These are phyloP conservation scores for Penicillium sp. DNA, from an alignment of 2,329 filamentous ascomycete species.

Conservation along the genomic window DNA sequence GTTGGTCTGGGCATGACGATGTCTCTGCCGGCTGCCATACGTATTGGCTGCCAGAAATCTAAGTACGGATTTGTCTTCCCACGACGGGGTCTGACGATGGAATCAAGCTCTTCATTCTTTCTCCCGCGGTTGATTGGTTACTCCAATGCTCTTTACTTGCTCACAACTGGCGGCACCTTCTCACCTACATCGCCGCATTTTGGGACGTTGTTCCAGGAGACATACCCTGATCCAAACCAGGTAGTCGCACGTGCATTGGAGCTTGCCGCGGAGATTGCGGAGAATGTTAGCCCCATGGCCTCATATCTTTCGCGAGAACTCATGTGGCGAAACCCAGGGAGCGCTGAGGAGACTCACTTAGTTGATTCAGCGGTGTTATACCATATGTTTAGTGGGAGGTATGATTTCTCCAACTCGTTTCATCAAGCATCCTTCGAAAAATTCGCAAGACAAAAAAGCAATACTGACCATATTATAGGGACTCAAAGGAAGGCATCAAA, in stretches of 20 bases:
- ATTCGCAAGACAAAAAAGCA: too few relatives aligned
- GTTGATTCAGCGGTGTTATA: conserved; percentile 8
- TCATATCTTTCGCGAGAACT: conserved; percentile 7
- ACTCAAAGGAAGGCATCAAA: conserved; percentile 5
- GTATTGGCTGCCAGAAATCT: conserved; percentile 3
- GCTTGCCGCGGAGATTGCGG: conserved; percentile 2
- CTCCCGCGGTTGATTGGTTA: conserved; percentile 11
- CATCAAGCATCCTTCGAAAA: neutral
- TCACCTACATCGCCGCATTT: conserved; percentile 1
- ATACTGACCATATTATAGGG: conserved; percentile 5
- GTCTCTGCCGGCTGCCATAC: conserved; percentile 1
- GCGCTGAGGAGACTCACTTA: conserved; percentile 9
- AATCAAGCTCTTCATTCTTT: conserved; percentile 10
- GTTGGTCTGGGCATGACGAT: conserved; percentile 8
- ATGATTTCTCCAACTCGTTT: neutral
- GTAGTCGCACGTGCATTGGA: conserved; percentile 7
- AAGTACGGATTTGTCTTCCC: conserved; percentile 13
- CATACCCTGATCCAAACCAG: neutral
- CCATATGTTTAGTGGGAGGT: conserved; percentile 12
- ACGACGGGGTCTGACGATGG: conserved; percentile 11
- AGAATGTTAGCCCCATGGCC: conserved; percentile 11
- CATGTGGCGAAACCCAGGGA: conserved; percentile 12
- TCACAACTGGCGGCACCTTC: conserved; percentile 5
- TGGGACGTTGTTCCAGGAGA: conserved; percentile 7
- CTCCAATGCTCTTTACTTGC: conserved; percentile 8